phyloP scores from a whole-genome alignment of 192 early-diverging fungal species.

The Podila verticillata region DNA sequence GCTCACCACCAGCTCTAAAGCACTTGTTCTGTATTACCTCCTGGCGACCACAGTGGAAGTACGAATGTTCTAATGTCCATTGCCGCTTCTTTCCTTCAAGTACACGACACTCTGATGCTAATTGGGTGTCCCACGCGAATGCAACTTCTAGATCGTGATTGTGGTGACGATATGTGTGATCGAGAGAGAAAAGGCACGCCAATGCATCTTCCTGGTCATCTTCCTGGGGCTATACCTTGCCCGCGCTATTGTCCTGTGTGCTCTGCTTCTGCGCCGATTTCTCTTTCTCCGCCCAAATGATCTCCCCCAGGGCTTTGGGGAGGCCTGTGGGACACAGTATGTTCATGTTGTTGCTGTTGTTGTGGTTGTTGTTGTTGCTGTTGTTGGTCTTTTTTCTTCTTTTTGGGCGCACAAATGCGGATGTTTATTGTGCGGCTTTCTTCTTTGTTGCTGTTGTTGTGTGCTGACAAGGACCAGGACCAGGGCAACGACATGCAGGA shows the following conservation, averaged over 20 bases:
- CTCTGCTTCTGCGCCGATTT: conserved; percentile 27
- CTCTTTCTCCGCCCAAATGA: conserved; percentile 36
- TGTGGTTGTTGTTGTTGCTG: conserved; percentile 2
- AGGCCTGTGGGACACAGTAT: conserved; percentile 47
- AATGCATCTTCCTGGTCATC: conserved; percentile 21
- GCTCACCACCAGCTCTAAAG: conserved; percentile 37
- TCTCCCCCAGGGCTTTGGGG: conserved; percentile 23
- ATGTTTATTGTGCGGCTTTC: no score
- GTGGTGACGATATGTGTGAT: conserved; percentile 17
- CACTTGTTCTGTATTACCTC: conserved; percentile 28
- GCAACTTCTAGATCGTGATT: conserved; percentile 17
- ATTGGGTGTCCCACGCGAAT: neutral
- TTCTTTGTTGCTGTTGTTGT: neutral
- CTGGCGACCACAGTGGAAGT: conserved; percentile 29
- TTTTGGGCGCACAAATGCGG: neutral
- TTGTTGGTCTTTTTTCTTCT: neutral
- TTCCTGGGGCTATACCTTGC: conserved; percentile 33
- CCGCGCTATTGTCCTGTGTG: conserved; percentile 23
- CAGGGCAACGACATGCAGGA: no score
- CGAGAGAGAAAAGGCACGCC: conserved; percentile 8
- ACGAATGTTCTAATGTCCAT: neutral
- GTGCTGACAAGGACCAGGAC: neutral
- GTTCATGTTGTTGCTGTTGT: conserved; percentile 5
- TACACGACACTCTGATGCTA: no score
- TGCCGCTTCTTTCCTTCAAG: neutral